Conservation (phyloP, 805 yeast species). For the Kazachstania bromeliacearum region DNA sequence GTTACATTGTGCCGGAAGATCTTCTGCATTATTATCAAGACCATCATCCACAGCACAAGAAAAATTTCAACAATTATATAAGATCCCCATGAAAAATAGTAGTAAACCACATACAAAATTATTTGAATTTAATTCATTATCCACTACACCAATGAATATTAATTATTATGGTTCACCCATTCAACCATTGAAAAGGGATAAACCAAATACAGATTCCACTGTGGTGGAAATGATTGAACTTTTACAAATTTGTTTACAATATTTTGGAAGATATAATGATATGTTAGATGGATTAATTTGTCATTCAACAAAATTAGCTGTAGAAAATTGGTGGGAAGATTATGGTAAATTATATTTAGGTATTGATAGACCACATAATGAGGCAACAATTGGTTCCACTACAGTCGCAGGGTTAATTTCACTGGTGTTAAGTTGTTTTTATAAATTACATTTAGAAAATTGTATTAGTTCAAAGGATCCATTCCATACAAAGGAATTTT, state of each 20-base stretch:
- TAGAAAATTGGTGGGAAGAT: constrained; percentile 72
- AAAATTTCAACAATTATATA: constrained; percentile 70
- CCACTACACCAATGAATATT: not conserved
- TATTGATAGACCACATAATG: constrained; percentile 30
- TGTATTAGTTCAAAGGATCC: constrained; percentile 71
- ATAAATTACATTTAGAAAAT: constrained; percentile 52
- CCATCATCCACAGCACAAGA: constrained; percentile 75
- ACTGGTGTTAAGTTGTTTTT: constrained; percentile 55
- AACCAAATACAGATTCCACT: constrained; percentile 31
- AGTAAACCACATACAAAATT: not conserved
- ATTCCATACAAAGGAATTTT: constrained; percentile 60
- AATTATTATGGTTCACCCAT: not conserved
- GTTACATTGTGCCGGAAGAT: constrained; percentile 77
- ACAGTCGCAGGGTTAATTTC: constrained; percentile 77
- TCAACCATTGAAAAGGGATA: not conserved
- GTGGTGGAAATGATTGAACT: constrained; percentile 64
- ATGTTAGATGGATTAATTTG: constrained; percentile 73
- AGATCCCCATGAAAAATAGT: constrained; percentile 33
- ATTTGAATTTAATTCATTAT: not conserved
- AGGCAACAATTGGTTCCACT: constrained; percentile 50
- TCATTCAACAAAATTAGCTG: constrained; percentile 63
- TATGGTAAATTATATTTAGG: constrained; percentile 43
- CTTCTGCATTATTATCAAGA: constrained; percentile 58
- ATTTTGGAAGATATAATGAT: constrained; percentile 65
- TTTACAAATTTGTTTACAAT: constrained; percentile 66